Base-by-base conservation (phyloP, 371 early-diverging fungal species). In the Conidiobolus incongruus region DNA sequence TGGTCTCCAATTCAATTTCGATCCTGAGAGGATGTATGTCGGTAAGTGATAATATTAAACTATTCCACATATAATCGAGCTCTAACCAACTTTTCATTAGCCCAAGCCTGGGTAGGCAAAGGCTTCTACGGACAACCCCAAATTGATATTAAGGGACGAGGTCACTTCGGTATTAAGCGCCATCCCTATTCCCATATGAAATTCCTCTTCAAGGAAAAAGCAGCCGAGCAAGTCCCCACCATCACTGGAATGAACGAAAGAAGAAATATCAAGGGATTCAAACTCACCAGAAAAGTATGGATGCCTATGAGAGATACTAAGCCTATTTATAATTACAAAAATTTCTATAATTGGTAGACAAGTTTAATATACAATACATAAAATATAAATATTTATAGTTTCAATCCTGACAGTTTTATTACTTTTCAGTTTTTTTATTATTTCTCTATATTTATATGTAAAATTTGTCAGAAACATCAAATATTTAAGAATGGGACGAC, bases 61-160 rank as follows among this genome's bases (percentile, higher is more conserved):
- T n/a, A 26, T 13, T 15, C 5, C 16, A 7, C 31, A 13, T 10
- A 44, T 38, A 5, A 13, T 6, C 24, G 17, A n/a, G 10, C 36
- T 13, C 22, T 24, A 20, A 10, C 16, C 16, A 21, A 7, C 17
- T 29, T 42, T 41, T 13, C 12, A 37, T 51, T 68, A 61, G 66
- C 64, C 35, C 76, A 76, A 53, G 82, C 84, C 1, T 85, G 83
- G 69, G 88, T 89, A 16, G 94, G 94, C 17, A 90, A 90, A 58
- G 91, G 90, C 4, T 49, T 54, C 31, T 86, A 72, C 50, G 47
- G 64, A 19, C 65, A 70, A 34, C 68, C 74, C 40, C 63, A 76
- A 17, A 51, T 86, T 38, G 66, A 70, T 48, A 63, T 65, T 31
- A 82, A 83, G 49, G 90, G 79, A 4, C 65, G 89, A 38, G 92